Evolutionary conservation across 202 grass and related monocot genomes (phyloP).

Genomic region (Carex sylvatica): DNA sequence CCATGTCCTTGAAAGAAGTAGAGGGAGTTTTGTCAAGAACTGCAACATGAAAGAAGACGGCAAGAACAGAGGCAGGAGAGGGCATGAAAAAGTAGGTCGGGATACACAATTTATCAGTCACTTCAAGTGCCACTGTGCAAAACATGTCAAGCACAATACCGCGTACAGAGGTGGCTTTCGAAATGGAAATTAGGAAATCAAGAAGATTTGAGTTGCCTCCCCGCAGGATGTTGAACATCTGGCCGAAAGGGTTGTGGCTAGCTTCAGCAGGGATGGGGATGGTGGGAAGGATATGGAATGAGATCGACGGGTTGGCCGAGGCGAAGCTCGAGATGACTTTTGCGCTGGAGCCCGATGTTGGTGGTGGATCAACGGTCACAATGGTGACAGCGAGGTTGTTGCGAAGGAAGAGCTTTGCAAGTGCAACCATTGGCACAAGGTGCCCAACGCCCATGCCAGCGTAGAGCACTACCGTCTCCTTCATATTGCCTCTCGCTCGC

Average conservation of each 20-base stretch:
- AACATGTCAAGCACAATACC: slow-evolving; percentile 61
- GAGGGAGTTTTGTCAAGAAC: not conserved
- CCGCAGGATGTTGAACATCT: not conserved
- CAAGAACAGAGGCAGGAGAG: slow-evolving; percentile 21
- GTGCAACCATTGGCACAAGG: slow-evolving; percentile 53
- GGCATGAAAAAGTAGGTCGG: slow-evolving; percentile 40
- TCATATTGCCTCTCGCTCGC: slow-evolving; percentile 28
- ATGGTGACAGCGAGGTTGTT: slow-evolving; percentile 38
- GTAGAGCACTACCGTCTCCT: slow-evolving; percentile 39
- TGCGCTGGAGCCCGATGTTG: not conserved
- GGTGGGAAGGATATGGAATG: slow-evolving; percentile 52
- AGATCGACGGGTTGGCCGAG: slow-evolving; percentile 34
- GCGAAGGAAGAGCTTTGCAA: slow-evolving; percentile 42
- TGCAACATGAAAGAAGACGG: slow-evolving; percentile 16
- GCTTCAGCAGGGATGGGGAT: slow-evolving; percentile 23
- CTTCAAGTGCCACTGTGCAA: slow-evolving; percentile 39
- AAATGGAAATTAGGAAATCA: slow-evolving; percentile 38
- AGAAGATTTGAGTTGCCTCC: slow-evolving; percentile 36
- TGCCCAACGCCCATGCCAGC: slow-evolving; percentile 43
- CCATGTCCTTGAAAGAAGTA: slow-evolving; percentile 35
- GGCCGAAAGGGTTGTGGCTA: slow-evolving; percentile 31
- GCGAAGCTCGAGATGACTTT: slow-evolving; percentile 19
- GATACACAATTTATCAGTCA: slow-evolving; percentile 34
- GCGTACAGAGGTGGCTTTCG: not conserved
- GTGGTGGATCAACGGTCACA: slow-evolving; percentile 29